These are phyloP conservation scores for Decorospora gaudefroyi DNA, from an alignment of 2,329 filamentous ascomycete genomes.

Conservation along the genomic window DNA sequence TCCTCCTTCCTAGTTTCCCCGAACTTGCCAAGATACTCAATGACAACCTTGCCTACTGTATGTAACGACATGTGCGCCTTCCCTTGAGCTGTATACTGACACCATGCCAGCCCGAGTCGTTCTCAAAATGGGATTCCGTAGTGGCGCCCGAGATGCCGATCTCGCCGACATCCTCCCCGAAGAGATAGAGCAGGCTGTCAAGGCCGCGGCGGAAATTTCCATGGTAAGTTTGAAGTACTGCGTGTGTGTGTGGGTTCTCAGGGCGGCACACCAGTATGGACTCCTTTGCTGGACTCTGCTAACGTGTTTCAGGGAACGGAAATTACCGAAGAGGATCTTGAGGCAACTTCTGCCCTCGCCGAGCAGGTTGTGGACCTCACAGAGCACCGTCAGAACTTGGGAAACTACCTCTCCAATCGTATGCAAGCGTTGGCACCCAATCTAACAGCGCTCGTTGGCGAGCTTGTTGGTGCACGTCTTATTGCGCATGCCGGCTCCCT, in stretches of 20 bases:
- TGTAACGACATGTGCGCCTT: no score
- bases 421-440: slow-evolving; percentile 98
- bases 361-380: slow-evolving; percentile 92
- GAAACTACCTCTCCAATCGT: slow-evolving; percentile 84
- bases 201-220: slow-evolving; percentile 91
- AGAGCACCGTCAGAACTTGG: slow-evolving; percentile 78
- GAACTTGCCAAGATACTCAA: slow-evolving; percentile 85
- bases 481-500: slow-evolving; percentile 95
- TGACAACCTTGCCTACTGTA: slow-evolving; percentile 75
- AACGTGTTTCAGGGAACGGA: no score
- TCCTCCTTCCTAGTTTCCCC: no score
- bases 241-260: no score
- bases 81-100: background rate
- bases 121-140: slow-evolving; percentile 84
- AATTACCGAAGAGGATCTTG: slow-evolving; percentile 87
- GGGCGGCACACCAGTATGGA: no score
- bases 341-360: slow-evolving; percentile 88
- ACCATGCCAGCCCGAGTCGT: slow-evolving; percentile 67
- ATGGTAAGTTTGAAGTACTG: no score
- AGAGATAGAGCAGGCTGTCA: slow-evolving; percentile 89
- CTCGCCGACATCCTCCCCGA: slow-evolving; percentile 84
- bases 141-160: slow-evolving; percentile 74
- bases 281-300: no score
- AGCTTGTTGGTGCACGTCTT: slow-evolving; percentile 89
- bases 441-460: slow-evolving; percentile 88